These are phyloP conservation scores for Hirschfeldia incana DNA, from an alignment of 345 rosid species.

Conservation along the genomic window DNA sequence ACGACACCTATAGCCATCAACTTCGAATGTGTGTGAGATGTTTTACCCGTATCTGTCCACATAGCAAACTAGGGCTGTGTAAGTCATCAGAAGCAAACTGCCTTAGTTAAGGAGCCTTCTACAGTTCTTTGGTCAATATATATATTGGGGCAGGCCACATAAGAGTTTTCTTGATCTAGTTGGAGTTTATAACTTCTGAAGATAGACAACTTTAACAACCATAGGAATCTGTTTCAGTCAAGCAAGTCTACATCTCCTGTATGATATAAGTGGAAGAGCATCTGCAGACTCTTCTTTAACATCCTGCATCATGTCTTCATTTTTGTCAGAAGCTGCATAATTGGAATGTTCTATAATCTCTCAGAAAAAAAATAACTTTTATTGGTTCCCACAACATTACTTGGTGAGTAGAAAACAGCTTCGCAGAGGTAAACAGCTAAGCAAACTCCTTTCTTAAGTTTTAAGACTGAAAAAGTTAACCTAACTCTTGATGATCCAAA, in stretches of 20 bases:
- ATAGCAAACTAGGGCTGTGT: conserved; percentile 55
- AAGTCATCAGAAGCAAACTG: conserved; percentile 77
- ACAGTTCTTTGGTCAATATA: conserved; percentile 84
- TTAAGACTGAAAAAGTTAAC: too few species aligned
- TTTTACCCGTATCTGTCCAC: conserved; percentile 90
- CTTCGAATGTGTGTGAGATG: conserved; percentile 31
- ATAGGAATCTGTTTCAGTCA: conserved; percentile 96
- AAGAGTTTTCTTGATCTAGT: conserved; percentile 69
- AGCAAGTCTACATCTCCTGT: conserved; percentile 84
- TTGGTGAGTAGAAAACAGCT: conserved; percentile 79
- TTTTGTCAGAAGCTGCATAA: conserved; percentile 64
- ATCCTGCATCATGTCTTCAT: conserved; percentile 66
- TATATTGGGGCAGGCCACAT: conserved; percentile 72
- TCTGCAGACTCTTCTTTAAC: conserved; percentile 56
- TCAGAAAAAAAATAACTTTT: conserved; percentile 82
- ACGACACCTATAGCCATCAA: too few species aligned
- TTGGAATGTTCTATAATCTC: conserved; percentile 57
- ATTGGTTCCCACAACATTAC: conserved; percentile 96
- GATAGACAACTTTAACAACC: conserved; percentile 85
- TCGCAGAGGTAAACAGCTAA: conserved; percentile 64
- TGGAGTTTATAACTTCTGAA: conserved; percentile 72
- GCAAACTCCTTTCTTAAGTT: conserved; percentile 63
- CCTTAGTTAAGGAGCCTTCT: conserved; percentile 49
- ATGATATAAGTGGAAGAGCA: conserved; percentile 49
- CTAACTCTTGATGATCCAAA: too few species aligned